Evolutionary conservation across 2,329 filamentous ascomycete species (phyloP).

Genomic region (Colletotrichum graminicola): DNA sequence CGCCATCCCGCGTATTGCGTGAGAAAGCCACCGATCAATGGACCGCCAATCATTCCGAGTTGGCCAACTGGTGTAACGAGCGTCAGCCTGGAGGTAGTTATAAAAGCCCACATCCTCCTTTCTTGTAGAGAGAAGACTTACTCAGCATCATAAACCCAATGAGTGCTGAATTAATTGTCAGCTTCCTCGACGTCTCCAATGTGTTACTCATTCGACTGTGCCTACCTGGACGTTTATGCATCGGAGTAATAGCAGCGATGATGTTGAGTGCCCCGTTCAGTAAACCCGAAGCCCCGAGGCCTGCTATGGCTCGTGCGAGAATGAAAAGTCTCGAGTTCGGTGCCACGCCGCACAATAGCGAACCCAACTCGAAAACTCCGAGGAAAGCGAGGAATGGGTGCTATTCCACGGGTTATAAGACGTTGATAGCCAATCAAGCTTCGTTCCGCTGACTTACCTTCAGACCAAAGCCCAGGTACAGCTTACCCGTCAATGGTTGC

Average conservation of each 20-base stretch:
- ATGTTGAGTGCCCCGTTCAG: slow-evolving; percentile 53
- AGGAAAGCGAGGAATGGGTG: slow-evolving; percentile 48
- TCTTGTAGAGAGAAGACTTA: background rate
- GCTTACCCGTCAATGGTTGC: slow-evolving; percentile 64
- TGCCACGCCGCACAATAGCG: slow-evolving; percentile 60
- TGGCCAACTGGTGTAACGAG: slow-evolving; percentile 59
- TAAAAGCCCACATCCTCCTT: background rate
- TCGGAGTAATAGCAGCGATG: slow-evolving; percentile 47
- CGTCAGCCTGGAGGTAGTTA: background rate
- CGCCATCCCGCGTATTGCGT: slow-evolving; percentile 48
- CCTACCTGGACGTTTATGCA: slow-evolving; percentile 51
- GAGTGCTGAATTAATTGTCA: background rate
- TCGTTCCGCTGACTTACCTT: slow-evolving; percentile 42
- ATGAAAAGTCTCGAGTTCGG: slow-evolving; percentile 60
- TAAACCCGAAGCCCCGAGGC: slow-evolving; percentile 59
- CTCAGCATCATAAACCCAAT: background rate
- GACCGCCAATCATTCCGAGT: slow-evolving; percentile 59
- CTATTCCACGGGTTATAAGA: slow-evolving; percentile 37
- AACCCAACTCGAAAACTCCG: slow-evolving; percentile 54
- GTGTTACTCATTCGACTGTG: background rate
- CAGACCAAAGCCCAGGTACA: slow-evolving; percentile 58
- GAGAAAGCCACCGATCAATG: slow-evolving; percentile 48
- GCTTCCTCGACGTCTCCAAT: background rate
- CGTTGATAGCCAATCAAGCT: background rate
- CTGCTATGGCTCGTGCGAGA: slow-evolving; percentile 61